Conservation (phyloP, 2,329 filamentous ascomycete genomes). For the Rutstroemia sp. region DNA sequence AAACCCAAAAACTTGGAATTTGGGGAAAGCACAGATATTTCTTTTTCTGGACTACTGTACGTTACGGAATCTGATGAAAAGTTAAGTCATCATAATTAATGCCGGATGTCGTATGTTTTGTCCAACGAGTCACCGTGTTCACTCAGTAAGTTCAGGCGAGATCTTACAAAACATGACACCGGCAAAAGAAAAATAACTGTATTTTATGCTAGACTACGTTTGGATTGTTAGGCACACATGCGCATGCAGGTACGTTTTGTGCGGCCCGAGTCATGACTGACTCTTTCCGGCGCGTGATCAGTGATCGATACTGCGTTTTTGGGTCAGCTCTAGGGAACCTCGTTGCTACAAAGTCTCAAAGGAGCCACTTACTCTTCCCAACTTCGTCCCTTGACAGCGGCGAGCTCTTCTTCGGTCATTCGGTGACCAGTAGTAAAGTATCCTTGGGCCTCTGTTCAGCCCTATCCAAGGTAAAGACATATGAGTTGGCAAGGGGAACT, state of each 20-base stretch:
- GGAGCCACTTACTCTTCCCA: constrained; percentile 67
- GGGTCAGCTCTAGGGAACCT: constrained; percentile 25
- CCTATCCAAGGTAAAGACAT: constrained; percentile 16
- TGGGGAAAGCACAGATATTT: background rate
- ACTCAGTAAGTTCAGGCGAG: background rate
- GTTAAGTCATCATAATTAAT: background rate
- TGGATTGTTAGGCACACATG: constrained; percentile 10
- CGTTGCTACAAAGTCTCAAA: constrained; percentile 11
- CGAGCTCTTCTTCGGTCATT: constrained; percentile 79
- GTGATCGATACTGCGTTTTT: constrained; percentile 27
- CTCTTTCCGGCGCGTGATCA: constrained; percentile 23
- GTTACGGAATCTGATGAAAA: background rate
- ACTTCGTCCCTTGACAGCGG: constrained; percentile 77
- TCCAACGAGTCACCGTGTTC: constrained; percentile 9
- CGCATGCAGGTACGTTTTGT: constrained; percentile 12
- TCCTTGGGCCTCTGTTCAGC: constrained; percentile 37
- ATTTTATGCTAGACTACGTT: constrained; percentile 7
- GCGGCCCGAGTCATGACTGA: constrained; percentile 12
- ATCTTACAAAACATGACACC: constrained; percentile 4
- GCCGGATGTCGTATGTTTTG: constrained; percentile 5
- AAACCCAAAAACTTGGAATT: constrained; percentile 4
- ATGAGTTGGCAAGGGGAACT: constrained; percentile 12
- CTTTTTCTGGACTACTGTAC: background rate
- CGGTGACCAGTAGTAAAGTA: constrained; percentile 84
- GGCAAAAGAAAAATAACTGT: background rate